Evolutionary conservation across 106 monocot genomes (phyloP).

Genomic region (Dactylorhiza incarnata): DNA sequence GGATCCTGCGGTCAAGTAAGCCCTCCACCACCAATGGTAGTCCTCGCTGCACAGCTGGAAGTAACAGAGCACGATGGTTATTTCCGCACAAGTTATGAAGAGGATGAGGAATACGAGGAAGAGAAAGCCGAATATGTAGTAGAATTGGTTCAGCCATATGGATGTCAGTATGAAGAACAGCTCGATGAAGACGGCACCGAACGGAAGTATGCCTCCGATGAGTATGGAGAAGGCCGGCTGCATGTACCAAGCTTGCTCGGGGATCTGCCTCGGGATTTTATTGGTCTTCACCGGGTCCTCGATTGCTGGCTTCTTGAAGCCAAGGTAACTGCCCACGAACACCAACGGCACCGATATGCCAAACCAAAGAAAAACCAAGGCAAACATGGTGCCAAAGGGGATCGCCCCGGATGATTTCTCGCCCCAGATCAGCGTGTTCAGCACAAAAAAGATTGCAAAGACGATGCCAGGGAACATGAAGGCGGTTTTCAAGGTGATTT

Average conservation of each 20-base stretch:
- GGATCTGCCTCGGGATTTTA: constrained; percentile 65
- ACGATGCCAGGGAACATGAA: constrained; percentile 61
- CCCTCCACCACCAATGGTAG: constrained; percentile 73
- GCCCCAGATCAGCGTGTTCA: constrained; percentile 66
- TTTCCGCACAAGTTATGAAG: constrained; percentile 60
- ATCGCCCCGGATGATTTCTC: constrained; percentile 74
- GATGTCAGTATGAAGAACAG: constrained; percentile 69
- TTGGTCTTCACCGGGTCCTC: constrained; percentile 69
- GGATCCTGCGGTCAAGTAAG: constrained; percentile 60
- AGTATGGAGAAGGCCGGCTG: constrained; percentile 61
- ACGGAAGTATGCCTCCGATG: constrained; percentile 59
- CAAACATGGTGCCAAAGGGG: constrained; percentile 76
- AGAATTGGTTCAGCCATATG: constrained; percentile 71
- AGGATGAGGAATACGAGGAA: constrained; percentile 66
- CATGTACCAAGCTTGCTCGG: constrained; percentile 77
- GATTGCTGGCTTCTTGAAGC: constrained; percentile 53
- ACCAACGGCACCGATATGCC: constrained; percentile 70
- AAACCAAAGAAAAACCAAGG: constrained; percentile 63
- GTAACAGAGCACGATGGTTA: constrained; percentile 70
- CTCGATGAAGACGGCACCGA: constrained; percentile 67
- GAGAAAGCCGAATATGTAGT: constrained; percentile 76
- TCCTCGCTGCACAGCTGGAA: constrained; percentile 71
- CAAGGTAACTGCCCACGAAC: constrained; percentile 57
- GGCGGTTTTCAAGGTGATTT: constrained; percentile 51
- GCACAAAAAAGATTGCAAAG: constrained; percentile 52